Conservation (phyloP, 345 rosid species). For the Rhizophora apiculata region DNA sequence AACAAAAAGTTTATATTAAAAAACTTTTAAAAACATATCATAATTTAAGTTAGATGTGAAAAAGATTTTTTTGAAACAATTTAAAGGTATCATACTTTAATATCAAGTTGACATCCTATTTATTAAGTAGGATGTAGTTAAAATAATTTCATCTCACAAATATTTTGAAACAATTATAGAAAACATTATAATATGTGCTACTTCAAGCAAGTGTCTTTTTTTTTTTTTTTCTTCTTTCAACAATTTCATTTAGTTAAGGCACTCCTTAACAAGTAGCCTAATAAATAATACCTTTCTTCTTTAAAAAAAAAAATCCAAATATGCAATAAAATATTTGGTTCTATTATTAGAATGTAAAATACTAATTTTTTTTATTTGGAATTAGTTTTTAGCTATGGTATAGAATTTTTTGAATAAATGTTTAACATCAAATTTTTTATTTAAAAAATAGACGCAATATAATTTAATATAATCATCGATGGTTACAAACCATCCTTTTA, state of each 20-base stretch:
- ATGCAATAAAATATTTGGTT: background rate
- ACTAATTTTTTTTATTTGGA: background rate
- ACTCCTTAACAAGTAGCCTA: background rate
- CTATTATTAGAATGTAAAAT: background rate
- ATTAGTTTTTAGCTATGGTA: background rate
- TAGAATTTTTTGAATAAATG: background rate
- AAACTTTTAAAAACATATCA: background rate
- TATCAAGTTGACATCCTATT: background rate
- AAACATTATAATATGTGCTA: background rate
- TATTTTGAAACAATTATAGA: no score
- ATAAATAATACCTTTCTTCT: background rate
- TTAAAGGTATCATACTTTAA: background rate
- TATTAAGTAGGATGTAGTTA: background rate
- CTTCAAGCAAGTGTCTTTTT: background rate
- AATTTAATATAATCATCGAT: background rate
- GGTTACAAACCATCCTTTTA: slow-evolving; percentile 3
- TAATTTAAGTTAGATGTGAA: background rate
- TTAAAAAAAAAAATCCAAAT: background rate
- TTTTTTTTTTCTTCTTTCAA: background rate
- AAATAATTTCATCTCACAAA: background rate
- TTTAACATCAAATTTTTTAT: background rate
- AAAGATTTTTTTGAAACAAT: background rate
- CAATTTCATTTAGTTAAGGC: background rate
- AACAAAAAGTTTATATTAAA: no score
- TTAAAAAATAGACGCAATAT: background rate